Conservation (phyloP, 495 filamentous ascomycete species). For the Penicillium malachiteum region DNA sequence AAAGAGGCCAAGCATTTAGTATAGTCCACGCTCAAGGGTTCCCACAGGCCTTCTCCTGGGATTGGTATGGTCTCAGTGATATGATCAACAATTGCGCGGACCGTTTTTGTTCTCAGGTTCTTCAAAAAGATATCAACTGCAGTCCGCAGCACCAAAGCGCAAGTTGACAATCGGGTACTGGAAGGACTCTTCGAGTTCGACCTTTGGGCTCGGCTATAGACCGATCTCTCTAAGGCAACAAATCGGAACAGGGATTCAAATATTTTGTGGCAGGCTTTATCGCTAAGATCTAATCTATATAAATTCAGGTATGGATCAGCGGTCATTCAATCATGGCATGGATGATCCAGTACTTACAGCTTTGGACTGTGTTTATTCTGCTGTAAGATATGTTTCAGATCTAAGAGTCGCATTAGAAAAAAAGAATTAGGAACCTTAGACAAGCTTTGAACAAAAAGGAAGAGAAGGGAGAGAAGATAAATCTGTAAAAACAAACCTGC, state of each 20-base stretch:
- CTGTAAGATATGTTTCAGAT: slow-evolving; percentile 63
- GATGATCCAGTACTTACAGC: slow-evolving; percentile 43
- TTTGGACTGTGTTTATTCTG: slow-evolving; percentile 56
- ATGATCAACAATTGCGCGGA: slow-evolving; percentile 75
- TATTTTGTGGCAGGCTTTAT: slow-evolving; percentile 77
- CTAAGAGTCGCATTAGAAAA: slow-evolving; percentile 25
- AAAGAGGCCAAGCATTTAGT: slow-evolving; percentile 69
- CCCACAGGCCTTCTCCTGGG: slow-evolving; percentile 57
- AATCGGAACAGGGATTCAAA: slow-evolving; percentile 78
- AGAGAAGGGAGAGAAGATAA: too few relatives aligned
- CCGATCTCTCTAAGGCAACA: slow-evolving; percentile 62
- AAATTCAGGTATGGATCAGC: slow-evolving; percentile 20
- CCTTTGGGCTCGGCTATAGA: slow-evolving; percentile 57
- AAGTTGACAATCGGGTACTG: slow-evolving; percentile 61
- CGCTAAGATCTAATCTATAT: slow-evolving; percentile 54
- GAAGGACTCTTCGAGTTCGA: slow-evolving; percentile 44
- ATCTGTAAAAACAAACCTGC: slow-evolving; percentile 38
- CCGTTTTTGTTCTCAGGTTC: slow-evolving; percentile 71
- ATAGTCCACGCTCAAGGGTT: slow-evolving; percentile 75
- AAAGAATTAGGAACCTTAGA: not conserved
- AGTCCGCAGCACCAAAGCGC: slow-evolving; percentile 69
- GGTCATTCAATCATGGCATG: not conserved
- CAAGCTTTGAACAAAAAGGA: not conserved
- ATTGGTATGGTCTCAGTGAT: slow-evolving; percentile 71
- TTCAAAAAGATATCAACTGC: slow-evolving; percentile 65